Base-by-base conservation (phyloP, 306 rosid species). In the Vachellia collinsii region DNA sequence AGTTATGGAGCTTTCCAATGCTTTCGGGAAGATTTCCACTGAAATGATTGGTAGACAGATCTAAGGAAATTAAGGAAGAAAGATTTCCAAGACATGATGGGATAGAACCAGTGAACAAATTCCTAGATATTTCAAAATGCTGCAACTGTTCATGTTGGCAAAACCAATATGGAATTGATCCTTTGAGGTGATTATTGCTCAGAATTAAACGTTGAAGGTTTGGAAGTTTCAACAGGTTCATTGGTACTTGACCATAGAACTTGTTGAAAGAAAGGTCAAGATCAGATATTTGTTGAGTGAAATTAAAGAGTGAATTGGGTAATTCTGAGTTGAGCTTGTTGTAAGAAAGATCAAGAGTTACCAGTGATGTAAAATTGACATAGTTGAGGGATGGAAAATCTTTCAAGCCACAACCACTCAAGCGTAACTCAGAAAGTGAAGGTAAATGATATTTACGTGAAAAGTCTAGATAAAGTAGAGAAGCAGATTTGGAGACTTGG, bases 311-410 rank as follows among this genome's bases (percentile, higher is more conserved):
- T 79, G 80, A 76, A 0, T 62, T 25, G n/a, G 79, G 56, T 3
- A 82, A 13, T 77, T 23, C 2, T 77, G 84, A 80, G 1, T 10
- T 1, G 3, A 46, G 0, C 0, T 8, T 2, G 12, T 43, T 43
- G 11, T 0, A 1, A 8, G 80, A 83, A 11, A 80, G 80, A 61
- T 66, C 72, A 43, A 86, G 76, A 46, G 16, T 48, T 16, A 0
- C 22, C 62, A 85, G 81, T 46, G 86, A 85, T 20, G 88, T 39
- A 34, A 78, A 79, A 53, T 82, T 79, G 67, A 79, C 46, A 11
- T 0, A 79, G 1, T 43, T 11, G 13, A 79, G 53, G 22, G 68
- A 14, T 7, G 29, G 84, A n/a, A 82, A 3, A 10, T 63, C 12
- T 8, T 37, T 46, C n/a, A 85, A 51, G 2, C 4, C 0, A 71